Evolutionary conservation across 2,329 filamentous ascomycete species (phyloP).

Genomic region (Sporothrix schenckii): DNA sequence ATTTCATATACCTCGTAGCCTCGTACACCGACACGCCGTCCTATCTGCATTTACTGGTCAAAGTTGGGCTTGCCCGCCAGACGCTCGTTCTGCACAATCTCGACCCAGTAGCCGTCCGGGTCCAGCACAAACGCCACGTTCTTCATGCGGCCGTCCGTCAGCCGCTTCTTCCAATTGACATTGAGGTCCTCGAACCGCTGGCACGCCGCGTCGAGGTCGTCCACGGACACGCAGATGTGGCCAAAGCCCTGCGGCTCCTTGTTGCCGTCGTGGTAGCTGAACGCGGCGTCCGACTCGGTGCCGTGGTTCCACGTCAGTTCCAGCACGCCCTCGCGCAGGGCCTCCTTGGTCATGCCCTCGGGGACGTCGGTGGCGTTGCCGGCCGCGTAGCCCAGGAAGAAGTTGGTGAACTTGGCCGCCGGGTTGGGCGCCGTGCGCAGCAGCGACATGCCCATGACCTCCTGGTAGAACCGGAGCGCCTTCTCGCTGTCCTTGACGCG

Average conservation of each 20-base stretch:
- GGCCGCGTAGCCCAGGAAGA: constrained; percentile 82
- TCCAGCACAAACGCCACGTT: constrained; percentile 90
- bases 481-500: constrained; percentile 81
- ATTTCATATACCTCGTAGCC: background rate
- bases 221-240: constrained; percentile 85
- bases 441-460: constrained; percentile 85
- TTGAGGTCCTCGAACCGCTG: constrained; percentile 78
- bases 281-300: constrained; percentile 80
- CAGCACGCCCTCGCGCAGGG: constrained; percentile 73
- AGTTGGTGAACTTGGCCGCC: constrained; percentile 79
- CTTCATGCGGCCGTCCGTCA: constrained; percentile 91
- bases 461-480: constrained; percentile 79
- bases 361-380: constrained; percentile 56
- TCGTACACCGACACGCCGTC: background rate
- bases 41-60: constrained; percentile 37
- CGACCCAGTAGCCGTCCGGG: constrained; percentile 84
- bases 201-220: constrained; percentile 87
- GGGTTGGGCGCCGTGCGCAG: constrained; percentile 72
- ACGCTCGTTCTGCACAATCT: constrained; percentile 76
- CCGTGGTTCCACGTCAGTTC: constrained; percentile 86
- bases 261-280: constrained; percentile 93
- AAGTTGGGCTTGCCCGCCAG: constrained; percentile 60
- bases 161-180: constrained; percentile 90
- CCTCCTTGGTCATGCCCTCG: constrained; percentile 51
- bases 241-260: constrained; percentile 90